These are phyloP conservation scores for Fusarium sp. DNA, from an alignment of 2,329 filamentous ascomycete genomes.

Conservation along the genomic window DNA sequence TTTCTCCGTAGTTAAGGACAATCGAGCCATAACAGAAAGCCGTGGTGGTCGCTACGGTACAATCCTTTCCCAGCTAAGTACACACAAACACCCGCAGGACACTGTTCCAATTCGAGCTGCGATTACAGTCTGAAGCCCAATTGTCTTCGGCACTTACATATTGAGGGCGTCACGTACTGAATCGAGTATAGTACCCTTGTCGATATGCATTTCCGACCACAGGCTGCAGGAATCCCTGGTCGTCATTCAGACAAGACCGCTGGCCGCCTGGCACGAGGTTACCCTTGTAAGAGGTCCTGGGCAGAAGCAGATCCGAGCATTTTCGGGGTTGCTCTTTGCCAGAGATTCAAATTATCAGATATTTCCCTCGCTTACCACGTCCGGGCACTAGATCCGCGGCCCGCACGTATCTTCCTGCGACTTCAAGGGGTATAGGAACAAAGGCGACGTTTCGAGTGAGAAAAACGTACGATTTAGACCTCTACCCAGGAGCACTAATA, in stretches of 20 bases:
- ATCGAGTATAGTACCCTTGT: constrained; percentile 13
- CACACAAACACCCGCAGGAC: constrained; percentile 14
- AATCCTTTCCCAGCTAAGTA: constrained; percentile 21
- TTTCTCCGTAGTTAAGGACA: neutral
- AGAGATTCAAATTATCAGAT: neutral
- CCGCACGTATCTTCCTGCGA: constrained; percentile 8
- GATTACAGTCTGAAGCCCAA: constrained; percentile 7
- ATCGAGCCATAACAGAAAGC: constrained; percentile 19
- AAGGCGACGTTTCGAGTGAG: neutral
- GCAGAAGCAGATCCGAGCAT: constrained; percentile 3
- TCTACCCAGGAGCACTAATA: constrained; percentile 10
- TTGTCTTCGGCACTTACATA: constrained; percentile 22
- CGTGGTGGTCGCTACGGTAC: neutral
- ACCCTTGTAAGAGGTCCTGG: neutral
- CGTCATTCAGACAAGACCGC: neutral
- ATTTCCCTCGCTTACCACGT: constrained; percentile 3
- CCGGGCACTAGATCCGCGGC: constrained; percentile 16
- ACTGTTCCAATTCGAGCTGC: constrained; percentile 30
- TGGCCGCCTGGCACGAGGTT: neutral
- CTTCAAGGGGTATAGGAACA: constrained; percentile 1
- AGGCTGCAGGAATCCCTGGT: neutral
- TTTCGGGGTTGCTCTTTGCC: constrained; percentile 9
- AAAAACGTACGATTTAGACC: constrained; percentile 33
- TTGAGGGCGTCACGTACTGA: constrained; percentile 23
- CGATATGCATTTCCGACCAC: constrained; percentile 1